phyloP scores from a whole-genome alignment of 2,329 filamentous ascomycete genomes.

The Cladosporium sp. region DNA sequence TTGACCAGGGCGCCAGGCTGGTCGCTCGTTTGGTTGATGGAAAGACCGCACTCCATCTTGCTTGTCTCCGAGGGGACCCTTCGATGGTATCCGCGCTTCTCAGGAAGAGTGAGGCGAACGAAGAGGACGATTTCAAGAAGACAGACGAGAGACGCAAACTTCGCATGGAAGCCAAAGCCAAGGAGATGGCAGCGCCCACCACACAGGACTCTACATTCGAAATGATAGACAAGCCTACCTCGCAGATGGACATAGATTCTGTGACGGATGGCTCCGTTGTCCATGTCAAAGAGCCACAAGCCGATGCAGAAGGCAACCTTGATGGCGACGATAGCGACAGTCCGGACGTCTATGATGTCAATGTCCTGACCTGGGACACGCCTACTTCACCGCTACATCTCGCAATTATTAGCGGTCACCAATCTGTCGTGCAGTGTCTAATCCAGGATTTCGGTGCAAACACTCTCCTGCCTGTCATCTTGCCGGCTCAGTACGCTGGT shows the following conservation, averaged over 20 bases:
- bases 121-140: slow-evolving; percentile 63
- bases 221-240: slow-evolving; percentile 50
- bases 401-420: slow-evolving; percentile 72
- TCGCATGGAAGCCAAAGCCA: background rate
- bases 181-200: background rate
- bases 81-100: slow-evolving; percentile 73
- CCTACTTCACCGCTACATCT: slow-evolving; percentile 74
- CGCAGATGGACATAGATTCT: slow-evolving; percentile 36
- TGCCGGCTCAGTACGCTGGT: slow-evolving; percentile 48
- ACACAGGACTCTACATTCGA: slow-evolving; percentile 36
- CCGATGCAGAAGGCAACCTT: slow-evolving; percentile 30
- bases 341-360: slow-evolving; percentile 77
- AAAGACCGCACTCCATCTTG: slow-evolving; percentile 78
- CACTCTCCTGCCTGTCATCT: slow-evolving; percentile 71
- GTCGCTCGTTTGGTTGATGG: slow-evolving; percentile 76
- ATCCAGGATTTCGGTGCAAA: slow-evolving; percentile 74
- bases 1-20: slow-evolving; percentile 71
- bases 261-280: slow-evolving; percentile 70
- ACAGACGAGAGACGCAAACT: slow-evolving; percentile 32
- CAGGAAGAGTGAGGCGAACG: slow-evolving; percentile 71
- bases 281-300: slow-evolving; percentile 53
- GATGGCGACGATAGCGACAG: slow-evolving; percentile 60
- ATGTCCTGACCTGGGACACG: slow-evolving; percentile 77
- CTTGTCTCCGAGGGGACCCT: slow-evolving; percentile 66
- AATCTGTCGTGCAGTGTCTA: slow-evolving; percentile 66